Percentiles rank a stretch among this genome's conserved stretches.
These are phyloP conservation scores for Guillardia theta DNA, from an alignment of 78 protist species.

Conservation along the genomic window DNA sequence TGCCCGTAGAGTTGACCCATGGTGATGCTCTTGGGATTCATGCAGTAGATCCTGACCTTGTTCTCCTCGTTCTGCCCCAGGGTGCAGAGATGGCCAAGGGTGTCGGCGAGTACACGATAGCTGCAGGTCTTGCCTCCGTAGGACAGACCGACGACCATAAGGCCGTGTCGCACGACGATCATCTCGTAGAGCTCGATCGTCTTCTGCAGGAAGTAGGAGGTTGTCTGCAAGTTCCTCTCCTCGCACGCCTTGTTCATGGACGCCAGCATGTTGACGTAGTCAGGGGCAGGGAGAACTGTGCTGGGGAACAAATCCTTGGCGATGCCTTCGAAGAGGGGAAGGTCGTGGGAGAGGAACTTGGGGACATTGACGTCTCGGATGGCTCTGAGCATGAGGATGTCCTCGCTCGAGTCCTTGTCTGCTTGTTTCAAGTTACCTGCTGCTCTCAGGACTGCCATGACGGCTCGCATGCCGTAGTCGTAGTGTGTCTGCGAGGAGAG, in stretches of 20 bases:
- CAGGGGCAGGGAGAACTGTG: slow-evolving; percentile 49
- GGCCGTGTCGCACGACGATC: slow-evolving; percentile 82
- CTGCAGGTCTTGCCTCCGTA: slow-evolving; percentile 66
- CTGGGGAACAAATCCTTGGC: slow-evolving; percentile 81
- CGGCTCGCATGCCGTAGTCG: slow-evolving; percentile 86
- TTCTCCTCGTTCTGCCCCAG: neutral
- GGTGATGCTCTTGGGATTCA: slow-evolving; percentile 87
- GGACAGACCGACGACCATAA: slow-evolving; percentile 83
- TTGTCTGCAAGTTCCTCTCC: slow-evolving; percentile 55
- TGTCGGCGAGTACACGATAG: slow-evolving; percentile 49
- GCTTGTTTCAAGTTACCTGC: slow-evolving; percentile 25
- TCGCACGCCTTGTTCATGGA: slow-evolving; percentile 23
- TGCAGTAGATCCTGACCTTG: neutral
- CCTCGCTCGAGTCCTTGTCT: slow-evolving; percentile 23
- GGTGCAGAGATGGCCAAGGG: slow-evolving; percentile 46
- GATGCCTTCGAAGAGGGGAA: slow-evolving; percentile 80
- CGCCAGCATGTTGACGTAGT: slow-evolving; percentile 50
- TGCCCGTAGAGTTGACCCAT: slow-evolving; percentile 89
- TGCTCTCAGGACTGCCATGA: slow-evolving; percentile 11
- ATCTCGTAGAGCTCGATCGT: slow-evolving; percentile 73
- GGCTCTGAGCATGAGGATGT: slow-evolving; percentile 63
- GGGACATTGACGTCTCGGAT: slow-evolving; percentile 75
- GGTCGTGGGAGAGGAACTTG: slow-evolving; percentile 73
- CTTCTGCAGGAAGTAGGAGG: slow-evolving; percentile 53
- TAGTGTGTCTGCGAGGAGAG: slow-evolving; percentile 87